Conservation (phyloP, 192 early-diverging fungal species). For the Backusella liffmaniae region DNA sequence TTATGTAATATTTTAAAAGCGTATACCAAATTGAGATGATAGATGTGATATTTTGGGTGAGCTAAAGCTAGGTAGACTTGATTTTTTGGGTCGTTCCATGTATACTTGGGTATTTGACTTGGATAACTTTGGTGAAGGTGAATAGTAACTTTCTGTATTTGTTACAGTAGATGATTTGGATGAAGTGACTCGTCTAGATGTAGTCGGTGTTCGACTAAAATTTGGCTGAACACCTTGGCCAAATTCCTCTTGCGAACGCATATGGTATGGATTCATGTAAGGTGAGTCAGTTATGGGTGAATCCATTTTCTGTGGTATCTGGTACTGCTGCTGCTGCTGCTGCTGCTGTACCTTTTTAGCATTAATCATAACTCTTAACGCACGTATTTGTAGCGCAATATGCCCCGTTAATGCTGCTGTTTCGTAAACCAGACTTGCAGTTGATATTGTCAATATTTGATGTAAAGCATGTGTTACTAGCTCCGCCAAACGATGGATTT, state of each 20-base stretch:
- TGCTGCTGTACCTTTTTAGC: conserved; percentile 54
- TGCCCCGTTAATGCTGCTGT: conserved; percentile 59
- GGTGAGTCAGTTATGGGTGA: neutral
- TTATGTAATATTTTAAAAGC: neutral
- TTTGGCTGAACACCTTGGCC: neutral
- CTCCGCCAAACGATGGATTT: conserved; percentile 50
- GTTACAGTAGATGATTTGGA: neutral
- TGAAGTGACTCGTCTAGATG: neutral
- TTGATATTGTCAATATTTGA: conserved; percentile 54
- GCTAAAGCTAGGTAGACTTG: conserved; percentile 3
- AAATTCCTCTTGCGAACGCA: neutral
- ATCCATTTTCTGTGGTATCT: neutral
- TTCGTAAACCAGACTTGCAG: conserved; percentile 65
- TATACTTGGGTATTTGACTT: conserved; percentile 5
- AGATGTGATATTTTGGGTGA: neutral
- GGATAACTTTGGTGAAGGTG: conserved; percentile 14
- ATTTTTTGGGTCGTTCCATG: neutral
- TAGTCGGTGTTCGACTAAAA: neutral
- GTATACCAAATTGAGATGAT: neutral
- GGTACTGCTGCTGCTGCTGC: conserved; percentile 24
- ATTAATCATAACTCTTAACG: conserved; percentile 48
- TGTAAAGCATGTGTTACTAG: conserved; percentile 56
- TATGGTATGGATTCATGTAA: neutral
- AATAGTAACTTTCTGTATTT: neutral
- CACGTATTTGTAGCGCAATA: conserved; percentile 60